phyloP scores from a whole-genome alignment of 2,329 filamentous ascomycete species.

The Coniochaeta sp. region DNA sequence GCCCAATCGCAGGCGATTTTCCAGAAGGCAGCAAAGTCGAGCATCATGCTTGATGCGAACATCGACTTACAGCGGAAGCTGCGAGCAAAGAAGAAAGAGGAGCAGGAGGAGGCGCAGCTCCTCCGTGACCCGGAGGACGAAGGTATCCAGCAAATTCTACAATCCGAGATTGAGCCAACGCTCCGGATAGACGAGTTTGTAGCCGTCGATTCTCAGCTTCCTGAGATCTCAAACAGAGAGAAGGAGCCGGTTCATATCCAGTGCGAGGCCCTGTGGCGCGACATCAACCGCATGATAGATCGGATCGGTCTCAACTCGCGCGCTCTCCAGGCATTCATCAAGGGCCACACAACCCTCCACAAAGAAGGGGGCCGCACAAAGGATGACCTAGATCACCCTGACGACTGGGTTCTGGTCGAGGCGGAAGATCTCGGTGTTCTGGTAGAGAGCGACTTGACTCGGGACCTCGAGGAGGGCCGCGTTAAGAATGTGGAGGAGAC shows the following conservation, averaged over 20 bases:
- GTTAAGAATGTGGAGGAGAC: conserved; percentile 63
- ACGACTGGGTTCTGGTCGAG: conserved; percentile 71
- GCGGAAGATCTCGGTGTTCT: conserved; percentile 61
- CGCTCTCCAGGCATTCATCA: conserved; percentile 58
- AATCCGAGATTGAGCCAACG: conserved; percentile 53
- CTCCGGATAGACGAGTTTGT: conserved; percentile 61
- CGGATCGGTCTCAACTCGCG: conserved; percentile 77
- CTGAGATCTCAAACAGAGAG: conserved; percentile 4
- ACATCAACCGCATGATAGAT: conserved; percentile 92
- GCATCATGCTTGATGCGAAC: conserved; percentile 36
- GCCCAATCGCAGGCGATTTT: background rate
- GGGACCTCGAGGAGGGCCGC: conserved; percentile 58
- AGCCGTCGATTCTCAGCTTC: conserved; percentile 36
- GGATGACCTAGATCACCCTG: conserved; percentile 60
- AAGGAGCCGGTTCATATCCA: conserved; percentile 42
- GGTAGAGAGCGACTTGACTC: conserved; percentile 56
- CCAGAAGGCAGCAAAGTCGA: conserved; percentile 30
- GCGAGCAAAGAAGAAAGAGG: conserved; percentile 46
- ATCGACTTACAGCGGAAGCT: conserved; percentile 42
- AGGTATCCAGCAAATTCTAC: conserved; percentile 55
- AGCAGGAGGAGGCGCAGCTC: conserved; percentile 48
- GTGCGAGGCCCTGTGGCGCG: conserved; percentile 63
- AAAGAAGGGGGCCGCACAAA: conserved; percentile 49
- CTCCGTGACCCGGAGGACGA: conserved; percentile 65
- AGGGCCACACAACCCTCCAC: conserved; percentile 54